Conservation (phyloP, 108 stramenopile genomes). For the Stephanodiscus triporus region DNA sequence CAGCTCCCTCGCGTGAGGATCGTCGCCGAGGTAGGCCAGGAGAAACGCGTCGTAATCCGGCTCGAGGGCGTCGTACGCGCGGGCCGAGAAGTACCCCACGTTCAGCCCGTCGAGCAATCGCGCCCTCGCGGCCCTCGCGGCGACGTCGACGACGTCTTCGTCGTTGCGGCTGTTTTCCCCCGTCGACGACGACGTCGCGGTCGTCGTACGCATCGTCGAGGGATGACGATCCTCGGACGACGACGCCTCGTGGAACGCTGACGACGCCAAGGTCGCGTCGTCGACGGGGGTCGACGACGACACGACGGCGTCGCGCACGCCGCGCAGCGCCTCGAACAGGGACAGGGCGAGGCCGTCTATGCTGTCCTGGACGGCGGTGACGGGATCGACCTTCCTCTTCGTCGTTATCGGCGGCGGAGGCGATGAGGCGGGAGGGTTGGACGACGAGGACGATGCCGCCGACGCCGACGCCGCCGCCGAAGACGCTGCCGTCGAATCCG, state of each 20-base stretch:
- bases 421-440: too few species aligned
- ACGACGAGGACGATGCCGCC: neutral
- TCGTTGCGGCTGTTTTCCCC: neutral
- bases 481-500: too few species aligned
- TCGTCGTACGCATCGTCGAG: neutral
- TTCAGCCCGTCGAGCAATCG: slow-evolving; percentile 18
- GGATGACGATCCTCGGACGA: neutral
- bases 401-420: slow-evolving; percentile 1
- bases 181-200: too few species aligned
- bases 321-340: slow-evolving; percentile 88
- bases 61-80: slow-evolving; percentile 45
- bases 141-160: neutral
- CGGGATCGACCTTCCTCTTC: slow-evolving; percentile 77
- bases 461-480: too few species aligned
- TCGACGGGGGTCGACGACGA: slow-evolving; percentile 52
- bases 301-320: slow-evolving; percentile 82
- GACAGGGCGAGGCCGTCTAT: slow-evolving; percentile 80
- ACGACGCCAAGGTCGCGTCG: slow-evolving; percentile 14
- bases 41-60: slow-evolving; percentile 51
- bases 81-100: slow-evolving; percentile 28
- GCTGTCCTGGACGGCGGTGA: slow-evolving; percentile 84
- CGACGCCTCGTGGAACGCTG: slow-evolving; percentile 12
- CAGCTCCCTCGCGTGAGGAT: slow-evolving; percentile 38
- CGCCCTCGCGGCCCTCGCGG: neutral
- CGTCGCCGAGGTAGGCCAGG: slow-evolving; percentile 40